Conservation (phyloP, 805 yeast genomes). For the Candida easanensis region DNA sequence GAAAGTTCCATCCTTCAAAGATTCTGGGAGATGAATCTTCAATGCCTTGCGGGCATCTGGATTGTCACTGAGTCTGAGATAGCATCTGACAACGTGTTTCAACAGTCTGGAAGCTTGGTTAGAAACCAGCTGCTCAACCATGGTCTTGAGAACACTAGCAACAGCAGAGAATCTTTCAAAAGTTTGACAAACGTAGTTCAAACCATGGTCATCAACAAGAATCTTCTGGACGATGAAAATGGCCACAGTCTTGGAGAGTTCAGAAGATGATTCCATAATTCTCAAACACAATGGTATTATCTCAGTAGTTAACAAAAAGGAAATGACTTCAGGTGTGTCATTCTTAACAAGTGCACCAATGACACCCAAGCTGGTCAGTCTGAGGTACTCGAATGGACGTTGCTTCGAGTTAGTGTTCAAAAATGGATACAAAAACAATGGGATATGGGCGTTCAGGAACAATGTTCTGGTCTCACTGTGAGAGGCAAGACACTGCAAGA, state of each 20-base stretch:
- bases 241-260: constrained; percentile 92
- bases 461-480: constrained; percentile 86
- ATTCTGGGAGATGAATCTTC: constrained; percentile 80
- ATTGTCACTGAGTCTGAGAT: constrained; percentile 85
- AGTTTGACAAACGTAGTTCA: constrained; percentile 90
- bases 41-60: constrained; percentile 86
- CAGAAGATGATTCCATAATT: constrained; percentile 94
- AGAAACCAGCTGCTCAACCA: constrained; percentile 82
- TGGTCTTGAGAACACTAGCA: constrained; percentile 76
- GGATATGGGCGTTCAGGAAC: constrained; percentile 87
- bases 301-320: constrained; percentile 89
- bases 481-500: constrained; percentile 94
- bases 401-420: constrained; percentile 88
- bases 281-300: constrained; percentile 92
- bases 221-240: constrained; percentile 94
- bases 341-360: constrained; percentile 96
- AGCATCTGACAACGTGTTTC: constrained; percentile 93
- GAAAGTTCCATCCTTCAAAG: constrained; percentile 85
- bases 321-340: constrained; percentile 93
- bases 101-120: constrained; percentile 79
- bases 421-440: constrained; percentile 90
- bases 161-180: constrained; percentile 94
- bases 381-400: constrained; percentile 88
- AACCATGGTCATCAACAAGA: constrained; percentile 85
- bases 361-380: constrained; percentile 92